Evolutionary conservation across 495 filamentous ascomycete genomes (phyloP), one percentile per base, ranked within the genome.

Genomic region (Penicillium lagena): DNA sequence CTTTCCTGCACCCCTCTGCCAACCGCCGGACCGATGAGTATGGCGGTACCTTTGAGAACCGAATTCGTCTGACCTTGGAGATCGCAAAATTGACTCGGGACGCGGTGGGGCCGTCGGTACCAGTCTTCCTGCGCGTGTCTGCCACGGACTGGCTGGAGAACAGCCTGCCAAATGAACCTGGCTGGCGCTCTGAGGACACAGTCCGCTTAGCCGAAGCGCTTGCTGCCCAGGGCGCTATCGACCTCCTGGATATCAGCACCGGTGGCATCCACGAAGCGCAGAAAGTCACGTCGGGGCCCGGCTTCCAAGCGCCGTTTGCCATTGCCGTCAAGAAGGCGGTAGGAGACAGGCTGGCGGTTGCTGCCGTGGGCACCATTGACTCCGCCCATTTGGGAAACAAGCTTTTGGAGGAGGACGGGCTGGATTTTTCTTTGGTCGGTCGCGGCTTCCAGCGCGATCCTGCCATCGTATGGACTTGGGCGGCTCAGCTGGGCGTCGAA

Each of bases 401-500:
- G 40, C 42, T 75, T 43, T 51, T 86, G 1, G 76, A 85, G 49
- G 70, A 77, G 34, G 71, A 78, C 1, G 71, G 67, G 0, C 47
- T 86, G 11, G 86, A 89, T 58, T 50, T 82, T 4, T 71, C 76
- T 12, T 60, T 83, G 30, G 77, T 78, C 7, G 86, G 86, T 1
- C 65, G 86, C 37, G 71, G 72, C 43, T 90, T 88, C 64, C 80
- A 85, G 65, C 83, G 83, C 67, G 80, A 86, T 49, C 82, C 79
- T 6, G 76, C 76, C 29, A 47, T 86, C 36, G 79, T 83, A 36
- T 87, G 84, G 78, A 63, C 63, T 1, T 87, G 75, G 65, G 85
- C 82, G 0, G 80, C 86, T 55, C 82, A 89, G 43, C 51, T 89
- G 46, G 77, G 70, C 5, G 62, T 80, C 12, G 68, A 80, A 50